phyloP scores from a whole-genome alignment of 176 grass and related monocot genomes.

The Alloteropsis semialata region DNA sequence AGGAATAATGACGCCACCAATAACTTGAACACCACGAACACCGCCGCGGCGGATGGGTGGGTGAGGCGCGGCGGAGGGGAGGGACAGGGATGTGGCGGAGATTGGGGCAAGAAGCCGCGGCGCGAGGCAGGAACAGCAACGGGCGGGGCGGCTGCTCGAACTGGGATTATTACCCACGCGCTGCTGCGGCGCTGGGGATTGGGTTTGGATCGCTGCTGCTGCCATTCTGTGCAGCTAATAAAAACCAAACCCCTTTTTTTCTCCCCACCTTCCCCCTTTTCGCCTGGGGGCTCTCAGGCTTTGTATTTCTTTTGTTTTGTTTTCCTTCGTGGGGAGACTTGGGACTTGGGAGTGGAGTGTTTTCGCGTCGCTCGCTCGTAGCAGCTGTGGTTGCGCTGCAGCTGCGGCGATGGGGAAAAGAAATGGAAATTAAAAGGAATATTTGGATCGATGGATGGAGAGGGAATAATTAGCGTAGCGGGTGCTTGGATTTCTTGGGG shows the following conservation, averaged over 20 bases:
- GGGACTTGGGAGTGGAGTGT: background rate
- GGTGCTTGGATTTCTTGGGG: constrained; percentile 48
- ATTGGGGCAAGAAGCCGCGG: constrained; percentile 50
- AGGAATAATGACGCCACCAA: constrained; percentile 6
- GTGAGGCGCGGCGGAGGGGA: background rate
- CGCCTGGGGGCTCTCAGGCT: constrained; percentile 9
- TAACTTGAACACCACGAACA: constrained; percentile 45
- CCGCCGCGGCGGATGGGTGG: background rate
- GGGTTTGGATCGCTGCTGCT: constrained; percentile 57
- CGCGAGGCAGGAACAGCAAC: constrained; percentile 16
- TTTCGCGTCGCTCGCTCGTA: background rate
- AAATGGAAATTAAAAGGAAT: background rate
- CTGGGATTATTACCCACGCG: constrained; percentile 41
- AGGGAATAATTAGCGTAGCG: constrained; percentile 24
- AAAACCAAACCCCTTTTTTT: constrained; percentile 51
- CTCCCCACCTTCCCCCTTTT: constrained; percentile 1
- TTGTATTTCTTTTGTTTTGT: constrained; percentile 34
- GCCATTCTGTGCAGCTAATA: constrained; percentile 51
- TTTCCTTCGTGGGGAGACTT: background rate
- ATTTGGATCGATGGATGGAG: constrained; percentile 25
- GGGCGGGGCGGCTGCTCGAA: constrained; percentile 4
- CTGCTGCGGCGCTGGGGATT: constrained; percentile 46
- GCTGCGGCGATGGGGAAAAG: background rate
- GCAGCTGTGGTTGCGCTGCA: background rate
- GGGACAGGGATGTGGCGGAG: constrained; percentile 34